Percentiles rank a stretch among this genome's conserved stretches.
phyloP scores from a whole-genome alignment of 306 rosid genomes.

The Geum urbanum region DNA sequence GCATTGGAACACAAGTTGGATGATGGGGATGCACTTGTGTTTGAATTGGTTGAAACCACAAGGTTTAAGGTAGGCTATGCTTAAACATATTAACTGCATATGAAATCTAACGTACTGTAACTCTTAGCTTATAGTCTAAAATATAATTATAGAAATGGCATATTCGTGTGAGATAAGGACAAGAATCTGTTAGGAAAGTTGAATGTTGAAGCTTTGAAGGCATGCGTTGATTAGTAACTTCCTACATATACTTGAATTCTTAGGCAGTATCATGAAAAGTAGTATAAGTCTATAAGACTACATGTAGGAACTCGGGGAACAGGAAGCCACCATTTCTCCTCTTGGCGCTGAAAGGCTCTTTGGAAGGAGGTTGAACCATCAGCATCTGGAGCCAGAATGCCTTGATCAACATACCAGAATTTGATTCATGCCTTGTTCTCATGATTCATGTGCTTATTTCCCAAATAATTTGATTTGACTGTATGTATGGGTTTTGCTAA shows the following conservation, averaged over 20 bases:
- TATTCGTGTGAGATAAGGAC: background rate
- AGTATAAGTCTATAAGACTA: too few species aligned
- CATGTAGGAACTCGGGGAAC: conserved; percentile 71
- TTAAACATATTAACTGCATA: background rate
- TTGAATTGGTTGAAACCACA: conserved; percentile 50
- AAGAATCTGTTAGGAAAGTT: background rate
- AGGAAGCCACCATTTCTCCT: conserved; percentile 98
- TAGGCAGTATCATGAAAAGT: background rate
- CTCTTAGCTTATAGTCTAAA: background rate
- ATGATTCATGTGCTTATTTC: too few species aligned
- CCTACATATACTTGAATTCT: background rate
- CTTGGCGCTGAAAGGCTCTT: conserved; percentile 75
- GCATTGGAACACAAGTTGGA: conserved; percentile 76
- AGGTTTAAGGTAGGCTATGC: conserved; percentile 53
- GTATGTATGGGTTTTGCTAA: too few species aligned
- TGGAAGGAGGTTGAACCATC: conserved; percentile 66
- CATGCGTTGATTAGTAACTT: background rate
- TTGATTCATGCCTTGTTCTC: conserved; percentile 5
- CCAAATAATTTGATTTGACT: too few species aligned
- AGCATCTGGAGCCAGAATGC: conserved; percentile 63
- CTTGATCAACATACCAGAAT: conserved; percentile 96
- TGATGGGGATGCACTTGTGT: conserved; percentile 78
- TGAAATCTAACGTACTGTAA: background rate
- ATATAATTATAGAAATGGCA: background rate
- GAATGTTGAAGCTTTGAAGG: background rate